These are phyloP conservation scores for Aspergillus neoniger DNA, from an alignment of 2,329 filamentous ascomycete species.

Conservation along the genomic window DNA sequence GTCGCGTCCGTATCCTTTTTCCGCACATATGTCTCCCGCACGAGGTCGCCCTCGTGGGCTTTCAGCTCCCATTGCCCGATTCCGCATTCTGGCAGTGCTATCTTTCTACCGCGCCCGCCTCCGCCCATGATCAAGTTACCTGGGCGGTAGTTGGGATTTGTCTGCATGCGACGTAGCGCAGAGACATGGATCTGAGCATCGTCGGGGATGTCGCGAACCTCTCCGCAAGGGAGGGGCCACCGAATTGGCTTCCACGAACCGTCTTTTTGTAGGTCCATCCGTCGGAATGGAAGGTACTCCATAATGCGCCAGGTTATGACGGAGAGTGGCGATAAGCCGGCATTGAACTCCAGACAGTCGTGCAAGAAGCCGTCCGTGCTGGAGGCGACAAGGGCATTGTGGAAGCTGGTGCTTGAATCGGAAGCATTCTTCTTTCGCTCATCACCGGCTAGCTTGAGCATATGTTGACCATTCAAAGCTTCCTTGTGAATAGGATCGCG, in stretches of 20 bases:
- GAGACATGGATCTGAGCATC: slow-evolving; percentile 71
- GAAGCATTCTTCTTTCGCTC: slow-evolving; percentile 27
- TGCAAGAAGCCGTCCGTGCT: slow-evolving; percentile 60
- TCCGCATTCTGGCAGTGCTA: slow-evolving; percentile 62
- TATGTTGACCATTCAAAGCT: slow-evolving; percentile 9
- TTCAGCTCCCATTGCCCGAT: slow-evolving; percentile 73
- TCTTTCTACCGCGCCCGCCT: slow-evolving; percentile 68
- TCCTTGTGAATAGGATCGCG: slow-evolving; percentile 20
- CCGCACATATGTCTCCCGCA: slow-evolving; percentile 68
- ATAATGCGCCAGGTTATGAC: slow-evolving; percentile 74
- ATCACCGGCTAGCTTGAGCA: slow-evolving; percentile 10
- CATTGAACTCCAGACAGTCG: slow-evolving; percentile 68
- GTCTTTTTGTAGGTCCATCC: slow-evolving; percentile 74
- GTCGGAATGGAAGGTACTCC: slow-evolving; percentile 78
- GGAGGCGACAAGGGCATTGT: slow-evolving; percentile 60
- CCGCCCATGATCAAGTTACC: slow-evolving; percentile 80
- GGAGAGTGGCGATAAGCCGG: slow-evolving; percentile 57
- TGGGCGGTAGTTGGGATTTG: slow-evolving; percentile 66
- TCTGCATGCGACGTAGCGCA: slow-evolving; percentile 70
- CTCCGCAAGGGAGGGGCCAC: slow-evolving; percentile 77
- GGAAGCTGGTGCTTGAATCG: slow-evolving; percentile 50
- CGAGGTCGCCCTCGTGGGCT: slow-evolving; percentile 63
- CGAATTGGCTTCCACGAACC: slow-evolving; percentile 77
- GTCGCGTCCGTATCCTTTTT: slow-evolving; percentile 38
- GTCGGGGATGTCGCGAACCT: slow-evolving; percentile 73